Base-by-base conservation (phyloP, 441 rosid species). In the Theobroma grandiflorum region DNA sequence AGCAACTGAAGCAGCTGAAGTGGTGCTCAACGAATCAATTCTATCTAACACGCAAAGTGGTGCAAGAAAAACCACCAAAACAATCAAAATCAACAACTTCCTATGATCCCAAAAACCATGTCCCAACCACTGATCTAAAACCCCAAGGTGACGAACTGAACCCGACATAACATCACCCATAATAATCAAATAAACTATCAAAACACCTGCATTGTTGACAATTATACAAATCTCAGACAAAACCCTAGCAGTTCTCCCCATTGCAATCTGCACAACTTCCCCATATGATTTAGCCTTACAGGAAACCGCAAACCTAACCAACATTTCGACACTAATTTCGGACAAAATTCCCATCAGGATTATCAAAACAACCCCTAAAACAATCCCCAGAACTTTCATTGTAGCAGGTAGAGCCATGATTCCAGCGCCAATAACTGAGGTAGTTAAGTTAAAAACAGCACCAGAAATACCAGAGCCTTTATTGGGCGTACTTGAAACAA, bases 361-460 rank as follows among this genome's bases (percentile, higher is more conserved):
- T 15, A 97, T 95, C 84, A 97, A 75, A 40, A 92, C 12, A 70
- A 89, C 37, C 74, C 98, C 98, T n/a, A 91, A 80, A 76, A 87
- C 74, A 89, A 97, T 72, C 57, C 99, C 98, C 37, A 97, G 94
- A 81, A 97, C 95, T 86, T 97, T 95, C 97, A 97, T 94, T 12
- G 97, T 89, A 33, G 98, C 98, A 3, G 99, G 99, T 82, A 97
- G 87, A 81, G 99, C 98, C 99, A 96, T 96, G 71, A 96, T 95
- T 63, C 99, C 99, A 16, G 99, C 99, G 26, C 99, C 99, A 81
- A 97, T 91, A 79, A 97, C 84, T 0, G 99, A 72, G 4, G 99
- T 97, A 63, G 99, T 85, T 72, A 97, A 95, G 74, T 97, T 97
- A 69, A 95, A 97, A 79, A 97, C 98, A 1, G 98, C 98, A 9